A percentile compares a stretch with the other conserved stretches of the same genome.
These are phyloP conservation scores for Crotalaria pallida DNA, from an alignment of 306 rosid species.

Conservation along the genomic window DNA sequence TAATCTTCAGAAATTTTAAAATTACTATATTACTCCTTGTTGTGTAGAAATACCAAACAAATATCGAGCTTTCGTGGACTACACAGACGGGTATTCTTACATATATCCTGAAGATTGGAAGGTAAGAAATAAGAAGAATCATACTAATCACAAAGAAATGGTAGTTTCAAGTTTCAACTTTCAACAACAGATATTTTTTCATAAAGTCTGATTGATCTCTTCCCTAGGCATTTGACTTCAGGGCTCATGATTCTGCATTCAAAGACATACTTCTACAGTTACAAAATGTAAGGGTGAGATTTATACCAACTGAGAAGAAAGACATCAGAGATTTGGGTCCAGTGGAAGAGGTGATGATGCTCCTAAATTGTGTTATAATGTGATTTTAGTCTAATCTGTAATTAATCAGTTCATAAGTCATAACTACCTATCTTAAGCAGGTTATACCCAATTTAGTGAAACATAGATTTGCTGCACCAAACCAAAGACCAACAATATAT, in stretches of 20 bases:
- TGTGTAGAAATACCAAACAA: slow-evolving; percentile 58
- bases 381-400: background rate
- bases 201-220: background rate
- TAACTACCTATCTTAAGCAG: slow-evolving; percentile 45
- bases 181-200: background rate
- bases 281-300: slow-evolving; percentile 90
- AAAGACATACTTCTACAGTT: slow-evolving; percentile 74
- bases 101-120: slow-evolving; percentile 91
- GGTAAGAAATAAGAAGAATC: slow-evolving; percentile 59
- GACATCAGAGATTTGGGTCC: slow-evolving; percentile 90
- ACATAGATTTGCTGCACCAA: slow-evolving; percentile 76
- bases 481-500: slow-evolving; percentile 59
- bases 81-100: slow-evolving; percentile 77
- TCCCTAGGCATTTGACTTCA: slow-evolving; percentile 81
- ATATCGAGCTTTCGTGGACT: slow-evolving; percentile 75
- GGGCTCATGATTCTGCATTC: slow-evolving; percentile 96
- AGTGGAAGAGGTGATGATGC: slow-evolving; percentile 62
- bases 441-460: slow-evolving; percentile 59
- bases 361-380: background rate
- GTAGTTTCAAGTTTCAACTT: background rate
- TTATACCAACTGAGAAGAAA: slow-evolving; percentile 75
- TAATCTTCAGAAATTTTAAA: background rate
- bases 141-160: background rate
- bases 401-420: slow-evolving; percentile 16
- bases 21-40: background rate